Percentiles rank a stretch among this genome's conserved stretches.
phyloP scores from a whole-genome alignment of 352 stramenopile species.

The Pythium scleroteichum region DNA sequence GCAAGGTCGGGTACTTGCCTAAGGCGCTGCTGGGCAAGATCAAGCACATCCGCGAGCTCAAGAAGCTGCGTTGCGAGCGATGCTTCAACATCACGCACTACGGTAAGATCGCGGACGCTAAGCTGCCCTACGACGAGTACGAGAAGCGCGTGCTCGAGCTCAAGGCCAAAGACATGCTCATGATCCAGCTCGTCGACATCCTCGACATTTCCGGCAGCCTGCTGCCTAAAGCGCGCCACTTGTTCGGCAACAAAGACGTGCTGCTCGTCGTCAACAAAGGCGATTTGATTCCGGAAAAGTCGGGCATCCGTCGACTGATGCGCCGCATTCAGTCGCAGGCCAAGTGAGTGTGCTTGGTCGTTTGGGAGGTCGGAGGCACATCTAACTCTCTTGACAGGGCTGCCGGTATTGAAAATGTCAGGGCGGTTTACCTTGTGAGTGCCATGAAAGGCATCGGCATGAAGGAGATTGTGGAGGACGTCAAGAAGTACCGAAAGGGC shows the following conservation, averaged over 20 bases:
- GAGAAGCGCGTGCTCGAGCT: constrained; percentile 86
- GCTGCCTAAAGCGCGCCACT: constrained; percentile 78
- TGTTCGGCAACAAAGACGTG: constrained; percentile 90
- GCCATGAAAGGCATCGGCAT: constrained; percentile 88
- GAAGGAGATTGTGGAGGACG: constrained; percentile 81
- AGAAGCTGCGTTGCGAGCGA: constrained; percentile 81
- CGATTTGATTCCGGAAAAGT: constrained; percentile 86
- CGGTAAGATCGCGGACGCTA: constrained; percentile 82
- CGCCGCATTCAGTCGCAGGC: constrained; percentile 76
- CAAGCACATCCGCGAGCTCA: constrained; percentile 64
- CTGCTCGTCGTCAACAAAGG: constrained; percentile 92
- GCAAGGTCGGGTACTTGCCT: constrained; percentile 69
- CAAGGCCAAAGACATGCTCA: constrained; percentile 85
- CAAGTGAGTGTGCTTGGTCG: constrained; percentile 42
- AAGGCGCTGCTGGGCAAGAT: constrained; percentile 66
- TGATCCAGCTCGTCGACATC: constrained; percentile 92
- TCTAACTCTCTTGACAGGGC: no score
- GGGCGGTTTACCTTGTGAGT: constrained; percentile 80
- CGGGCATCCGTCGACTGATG: constrained; percentile 78
- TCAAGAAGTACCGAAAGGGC: constrained; percentile 73
- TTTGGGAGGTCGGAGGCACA: no score
- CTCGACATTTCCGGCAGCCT: constrained; percentile 90
- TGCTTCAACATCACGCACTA: constrained; percentile 89
- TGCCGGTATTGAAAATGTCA: constrained; percentile 77
- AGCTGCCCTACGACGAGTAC: constrained; percentile 87